These are phyloP conservation scores for Talaromyces rugulosus DNA, from an alignment of 2,329 filamentous ascomycete genomes.

Conservation along the genomic window DNA sequence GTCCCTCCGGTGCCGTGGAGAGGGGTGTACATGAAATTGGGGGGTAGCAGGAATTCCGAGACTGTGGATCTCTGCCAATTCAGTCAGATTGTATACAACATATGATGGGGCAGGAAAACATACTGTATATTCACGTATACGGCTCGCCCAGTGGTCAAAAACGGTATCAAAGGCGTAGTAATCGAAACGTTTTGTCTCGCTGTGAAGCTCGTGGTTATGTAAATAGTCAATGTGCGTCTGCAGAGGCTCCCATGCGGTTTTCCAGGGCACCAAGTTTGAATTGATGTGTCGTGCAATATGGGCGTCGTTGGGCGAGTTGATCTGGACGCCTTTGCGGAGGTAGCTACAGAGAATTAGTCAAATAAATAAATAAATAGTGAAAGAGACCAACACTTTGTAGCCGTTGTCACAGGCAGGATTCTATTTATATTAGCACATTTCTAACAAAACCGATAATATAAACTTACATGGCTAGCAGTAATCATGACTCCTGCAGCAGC, in stretches of 20 bases:
- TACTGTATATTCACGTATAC: slow-evolving; percentile 30
- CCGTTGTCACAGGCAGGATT: slow-evolving; percentile 30
- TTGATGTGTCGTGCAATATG: slow-evolving; percentile 56
- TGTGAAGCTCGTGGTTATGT: neutral
- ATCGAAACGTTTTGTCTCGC: neutral
- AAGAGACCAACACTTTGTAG: slow-evolving; percentile 54
- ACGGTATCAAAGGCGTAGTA: neutral
- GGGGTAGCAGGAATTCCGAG: slow-evolving; percentile 21
- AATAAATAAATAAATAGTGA: neutral
- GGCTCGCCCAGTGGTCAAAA: neutral
- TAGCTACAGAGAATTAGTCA: slow-evolving; percentile 40
- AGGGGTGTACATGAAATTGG: slow-evolving; percentile 40
- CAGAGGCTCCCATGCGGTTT: slow-evolving; percentile 34
- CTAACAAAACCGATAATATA: slow-evolving; percentile 53
- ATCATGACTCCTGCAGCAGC: slow-evolving; percentile 62
- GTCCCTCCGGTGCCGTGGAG: slow-evolving; percentile 38
- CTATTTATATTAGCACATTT: neutral
- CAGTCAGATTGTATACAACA: neutral
- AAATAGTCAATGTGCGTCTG: neutral
- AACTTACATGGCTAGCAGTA: slow-evolving; percentile 56
- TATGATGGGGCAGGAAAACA: neutral
- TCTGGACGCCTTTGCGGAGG: slow-evolving; percentile 62
- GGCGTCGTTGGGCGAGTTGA: slow-evolving; percentile 58
- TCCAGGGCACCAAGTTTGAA: slow-evolving; percentile 50
- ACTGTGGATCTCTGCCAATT: slow-evolving; percentile 27